phyloP scores from a whole-genome alignment of 129 eudicot genomes.

The Escallonia herrerae region DNA sequence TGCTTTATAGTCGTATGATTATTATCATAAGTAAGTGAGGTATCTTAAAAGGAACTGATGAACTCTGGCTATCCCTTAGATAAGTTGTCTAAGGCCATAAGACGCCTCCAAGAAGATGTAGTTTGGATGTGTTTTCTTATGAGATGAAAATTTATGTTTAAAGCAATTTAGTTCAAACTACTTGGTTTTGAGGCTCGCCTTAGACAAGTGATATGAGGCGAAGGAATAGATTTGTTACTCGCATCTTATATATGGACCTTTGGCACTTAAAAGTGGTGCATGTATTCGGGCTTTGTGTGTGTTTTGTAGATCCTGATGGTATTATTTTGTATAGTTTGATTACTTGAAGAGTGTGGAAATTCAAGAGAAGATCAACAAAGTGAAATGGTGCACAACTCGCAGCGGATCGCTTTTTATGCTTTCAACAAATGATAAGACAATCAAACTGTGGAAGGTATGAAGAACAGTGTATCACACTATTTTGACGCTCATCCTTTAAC shows the following conservation, averaged over 20 bases:
- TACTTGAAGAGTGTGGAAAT: slow-evolving; percentile 59
- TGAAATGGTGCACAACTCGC: slow-evolving; percentile 56
- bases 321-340: slow-evolving; percentile 42
- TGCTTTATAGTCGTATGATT: background rate
- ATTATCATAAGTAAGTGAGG: too few relatives aligned
- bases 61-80: too few relatives aligned
- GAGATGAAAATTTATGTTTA: too few relatives aligned
- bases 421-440: slow-evolving; percentile 52
- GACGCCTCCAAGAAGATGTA: background rate
- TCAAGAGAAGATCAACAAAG: slow-evolving; percentile 67
- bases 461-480: background rate
- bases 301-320: slow-evolving; percentile 13
- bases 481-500: background rate
- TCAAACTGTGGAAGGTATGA: slow-evolving; percentile 15
- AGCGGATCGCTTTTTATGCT: slow-evolving; percentile 53
- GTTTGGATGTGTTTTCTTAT: too few relatives aligned
- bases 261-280: background rate
- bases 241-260: too few relatives aligned
- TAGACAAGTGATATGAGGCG: too few relatives aligned
- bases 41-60: too few relatives aligned
- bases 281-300: slow-evolving; percentile 1
- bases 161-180: too few relatives aligned
- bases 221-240: too few relatives aligned
- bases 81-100: background rate
- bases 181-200: too few relatives aligned